Conservation (phyloP, 1,284 basidiomycete species). For the Fomitopsis palustris region DNA sequence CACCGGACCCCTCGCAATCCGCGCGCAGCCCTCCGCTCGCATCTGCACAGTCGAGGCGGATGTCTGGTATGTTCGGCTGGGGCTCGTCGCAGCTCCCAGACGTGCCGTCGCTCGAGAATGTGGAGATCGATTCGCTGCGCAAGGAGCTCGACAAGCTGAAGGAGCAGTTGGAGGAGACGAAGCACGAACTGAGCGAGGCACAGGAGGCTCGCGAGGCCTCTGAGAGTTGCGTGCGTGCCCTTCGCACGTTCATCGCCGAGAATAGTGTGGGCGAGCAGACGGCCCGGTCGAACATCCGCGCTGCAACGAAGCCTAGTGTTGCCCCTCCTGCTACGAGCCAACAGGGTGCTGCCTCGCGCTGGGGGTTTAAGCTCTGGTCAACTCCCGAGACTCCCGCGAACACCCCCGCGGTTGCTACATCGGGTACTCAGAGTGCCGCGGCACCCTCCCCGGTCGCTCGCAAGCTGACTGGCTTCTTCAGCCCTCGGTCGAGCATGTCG, state of each 20-base stretch:
- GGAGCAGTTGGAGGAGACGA: conserved; percentile 58
- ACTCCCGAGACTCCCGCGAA: conserved; percentile 20
- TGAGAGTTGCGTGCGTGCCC: conserved; percentile 78
- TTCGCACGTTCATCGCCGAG: conserved; percentile 83
- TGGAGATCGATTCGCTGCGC: conserved; percentile 51
- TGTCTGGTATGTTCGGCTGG: conserved; percentile 53
- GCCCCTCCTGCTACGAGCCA: conserved; percentile 9
- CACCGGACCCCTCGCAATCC: conserved; percentile 21
- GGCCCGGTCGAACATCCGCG: conserved; percentile 20
- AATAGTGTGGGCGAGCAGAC: conserved; percentile 51
- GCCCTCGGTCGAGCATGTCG: conserved; percentile 50
- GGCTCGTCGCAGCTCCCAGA: conserved; percentile 38
- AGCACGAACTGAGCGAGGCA: conserved; percentile 68
- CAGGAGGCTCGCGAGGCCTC: conserved; percentile 84
- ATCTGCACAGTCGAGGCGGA: conserved; percentile 37
- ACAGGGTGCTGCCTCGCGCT: conserved; percentile 22
- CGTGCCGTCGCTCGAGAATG: conserved; percentile 16
- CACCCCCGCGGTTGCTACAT: conserved; percentile 15
- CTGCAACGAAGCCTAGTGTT: conserved; percentile 18
- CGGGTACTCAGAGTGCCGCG: conserved; percentile 25
- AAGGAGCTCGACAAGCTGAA: conserved; percentile 59
- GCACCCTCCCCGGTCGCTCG: conserved; percentile 41
- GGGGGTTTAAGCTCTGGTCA: conserved; percentile 61
- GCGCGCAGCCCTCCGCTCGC: conserved; percentile 18
- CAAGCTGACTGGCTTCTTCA: conserved; percentile 69